Evolutionary conservation across 495 filamentous ascomycete genomes (phyloP).

Genomic region (Penicillium roqueforti): DNA sequence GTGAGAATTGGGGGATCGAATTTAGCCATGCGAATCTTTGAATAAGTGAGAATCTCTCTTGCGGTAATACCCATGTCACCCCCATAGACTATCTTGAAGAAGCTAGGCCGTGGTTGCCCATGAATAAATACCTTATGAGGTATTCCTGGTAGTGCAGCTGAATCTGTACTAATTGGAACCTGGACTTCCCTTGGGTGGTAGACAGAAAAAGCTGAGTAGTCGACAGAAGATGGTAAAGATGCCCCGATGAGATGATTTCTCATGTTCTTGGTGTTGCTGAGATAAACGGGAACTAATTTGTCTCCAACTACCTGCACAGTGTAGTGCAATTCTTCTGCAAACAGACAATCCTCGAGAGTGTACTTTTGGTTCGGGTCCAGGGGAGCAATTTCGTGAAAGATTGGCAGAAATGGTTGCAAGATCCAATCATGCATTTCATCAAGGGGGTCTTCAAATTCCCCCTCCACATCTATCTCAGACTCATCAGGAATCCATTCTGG

Average conservation of each 20-base stretch:
- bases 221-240: conserved; percentile 1
- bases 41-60: conserved; percentile 1
- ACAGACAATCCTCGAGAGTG: neutral
- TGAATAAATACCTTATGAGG: conserved; percentile 1
- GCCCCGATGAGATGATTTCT: neutral
- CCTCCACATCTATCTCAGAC: conserved; percentile 1
- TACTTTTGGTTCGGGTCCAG: neutral
- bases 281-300: neutral
- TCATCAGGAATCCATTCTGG: conserved; percentile 6
- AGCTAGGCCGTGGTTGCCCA: neutral
- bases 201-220: conserved; percentile 4
- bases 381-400: neutral
- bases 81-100: neutral
- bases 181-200: conserved; percentile 3
- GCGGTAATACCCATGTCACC: neutral
- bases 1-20: neutral
- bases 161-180: conserved; percentile 5
- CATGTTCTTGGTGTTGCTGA: neutral
- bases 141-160: neutral
- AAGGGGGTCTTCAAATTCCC: conserved; percentile 3
- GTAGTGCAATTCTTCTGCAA: neutral
- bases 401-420: neutral
- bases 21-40: neutral
- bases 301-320: neutral
- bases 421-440: neutral